Percentiles rank a stretch among this genome's conserved stretches.
Evolutionary conservation across 768 basidiomycete genomes (phyloP).

Genomic region (Pleurotus djamor): DNA sequence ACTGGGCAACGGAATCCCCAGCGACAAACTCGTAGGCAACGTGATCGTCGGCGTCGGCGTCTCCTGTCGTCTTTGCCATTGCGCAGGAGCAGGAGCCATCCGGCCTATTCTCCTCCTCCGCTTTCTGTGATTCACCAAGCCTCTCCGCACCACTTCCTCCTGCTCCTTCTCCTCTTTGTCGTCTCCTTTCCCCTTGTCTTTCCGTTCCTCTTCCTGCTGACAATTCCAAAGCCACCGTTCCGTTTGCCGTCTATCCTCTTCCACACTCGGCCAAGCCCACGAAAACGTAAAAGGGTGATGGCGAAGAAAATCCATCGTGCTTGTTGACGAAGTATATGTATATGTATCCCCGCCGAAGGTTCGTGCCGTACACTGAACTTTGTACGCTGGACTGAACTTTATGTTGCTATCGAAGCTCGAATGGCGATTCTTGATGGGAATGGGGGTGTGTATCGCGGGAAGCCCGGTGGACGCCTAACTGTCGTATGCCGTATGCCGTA

Average conservation of each 20-base stretch:
- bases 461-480: too few species aligned
- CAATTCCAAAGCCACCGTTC: background rate
- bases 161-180: background rate
- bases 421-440: too few species aligned
- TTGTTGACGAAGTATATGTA: too few species aligned
- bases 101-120: background rate
- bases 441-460: too few species aligned
- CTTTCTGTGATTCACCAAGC: background rate
- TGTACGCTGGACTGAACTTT: too few species aligned
- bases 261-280: conserved; percentile 2
- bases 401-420: too few species aligned
- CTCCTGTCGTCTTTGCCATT: background rate
- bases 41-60: background rate
- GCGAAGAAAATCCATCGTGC: background rate
- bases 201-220: background rate
- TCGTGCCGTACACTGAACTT: too few species aligned
- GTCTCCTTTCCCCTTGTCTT: background rate
- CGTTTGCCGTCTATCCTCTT: background rate
- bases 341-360: too few species aligned
- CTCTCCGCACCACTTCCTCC: background rate
- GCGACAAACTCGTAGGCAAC: background rate
- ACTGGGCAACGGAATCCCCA: background rate
- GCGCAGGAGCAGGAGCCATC: background rate
- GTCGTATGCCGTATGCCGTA: too few species aligned
- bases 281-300: background rate